Evolutionary conservation across 2,329 filamentous ascomycete species (phyloP), one percentile per base, ranked within the genome.

Genomic region (Aspergillus tanneri): DNA sequence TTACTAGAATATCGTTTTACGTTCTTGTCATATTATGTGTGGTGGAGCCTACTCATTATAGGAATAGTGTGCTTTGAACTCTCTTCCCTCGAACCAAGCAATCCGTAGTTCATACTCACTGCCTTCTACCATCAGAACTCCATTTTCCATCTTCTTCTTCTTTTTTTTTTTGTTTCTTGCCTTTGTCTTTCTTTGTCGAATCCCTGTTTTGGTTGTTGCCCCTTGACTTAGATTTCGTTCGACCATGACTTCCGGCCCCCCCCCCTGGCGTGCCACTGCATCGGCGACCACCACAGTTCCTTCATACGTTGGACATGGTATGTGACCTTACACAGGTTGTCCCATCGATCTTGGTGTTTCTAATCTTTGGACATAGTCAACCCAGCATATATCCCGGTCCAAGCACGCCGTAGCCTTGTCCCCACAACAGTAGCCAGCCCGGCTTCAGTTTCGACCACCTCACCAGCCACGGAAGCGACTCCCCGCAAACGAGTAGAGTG

Each of bases 401-500:
- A 79, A 69, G 80, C 83, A 62, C 81, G 82, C 59, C 81, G 82
- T 69, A 78, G 73, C 57, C 81, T 85, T 65, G 72, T 73, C 63
- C 70, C 77, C 58, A 68, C 58, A 62, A 49, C 56, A 47, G 28
- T 57, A 42, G 47, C 54, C 34, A 50, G 43, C 22, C 41, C 62
- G 42, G 46, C 58, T 22, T 41, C 58, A 39, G 49, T 46, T 38
- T 43, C 56, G 34, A 16, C 54, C 56, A 43, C 64, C 55, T 57
- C 61, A 56, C 53, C 62, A 54, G 58, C 65, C 50, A 58, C 68
- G 19, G 67, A 72, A 54, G 68, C 74, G 41, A 67, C 67, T 40
- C 58, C 52, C 46, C 72, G 53, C 77, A 78, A 68, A 72, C 73
- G 78, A 86, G 74, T 84, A 61, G 83, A 87, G 59, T 97, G 90